Percentiles rank a stretch among this genome's conserved stretches.
Conservation (phyloP, 805 yeast genomes). For the Saccharomycopsis fodiens region DNA sequence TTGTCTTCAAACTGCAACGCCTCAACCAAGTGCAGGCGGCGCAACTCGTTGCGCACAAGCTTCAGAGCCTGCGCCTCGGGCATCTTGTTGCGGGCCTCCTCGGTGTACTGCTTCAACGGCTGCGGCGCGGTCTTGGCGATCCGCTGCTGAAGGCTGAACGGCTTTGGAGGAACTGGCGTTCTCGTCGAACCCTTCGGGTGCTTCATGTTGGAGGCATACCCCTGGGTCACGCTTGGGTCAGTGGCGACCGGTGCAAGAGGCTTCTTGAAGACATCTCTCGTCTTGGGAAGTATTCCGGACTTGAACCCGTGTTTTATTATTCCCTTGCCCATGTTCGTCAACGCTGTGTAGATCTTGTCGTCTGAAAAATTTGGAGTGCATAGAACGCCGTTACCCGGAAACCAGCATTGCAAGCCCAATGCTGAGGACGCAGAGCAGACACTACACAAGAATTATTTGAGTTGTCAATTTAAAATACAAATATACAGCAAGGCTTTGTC, state of each 20-base stretch:
- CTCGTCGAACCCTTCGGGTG: constrained; percentile 61
- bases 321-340: constrained; percentile 40
- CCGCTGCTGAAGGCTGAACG: constrained; percentile 52
- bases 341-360: too few species aligned
- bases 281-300: constrained; percentile 76
- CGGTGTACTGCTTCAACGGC: constrained; percentile 32
- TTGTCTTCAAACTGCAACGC: constrained; percentile 50
- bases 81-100: constrained; percentile 29
- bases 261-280: constrained; percentile 71
- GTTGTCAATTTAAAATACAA: too few species aligned
- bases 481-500: too few species aligned
- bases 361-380: too few species aligned
- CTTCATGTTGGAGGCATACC: constrained; percentile 64
- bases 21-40: constrained; percentile 63
- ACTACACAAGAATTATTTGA: too few species aligned
- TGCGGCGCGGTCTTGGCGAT: constrained; percentile 44
- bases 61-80: constrained; percentile 38
- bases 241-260: constrained; percentile 43
- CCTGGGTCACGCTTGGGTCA: constrained; percentile 44
- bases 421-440: too few species aligned
- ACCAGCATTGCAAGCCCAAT: too few species aligned
- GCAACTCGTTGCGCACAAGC: constrained; percentile 49
- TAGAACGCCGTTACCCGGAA: too few species aligned
- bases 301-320: constrained; percentile 43
- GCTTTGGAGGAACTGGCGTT: constrained; percentile 43